Evolutionary conservation across 202 grass and related monocot genomes (phyloP).

Genomic region (Zizania palustris): DNA sequence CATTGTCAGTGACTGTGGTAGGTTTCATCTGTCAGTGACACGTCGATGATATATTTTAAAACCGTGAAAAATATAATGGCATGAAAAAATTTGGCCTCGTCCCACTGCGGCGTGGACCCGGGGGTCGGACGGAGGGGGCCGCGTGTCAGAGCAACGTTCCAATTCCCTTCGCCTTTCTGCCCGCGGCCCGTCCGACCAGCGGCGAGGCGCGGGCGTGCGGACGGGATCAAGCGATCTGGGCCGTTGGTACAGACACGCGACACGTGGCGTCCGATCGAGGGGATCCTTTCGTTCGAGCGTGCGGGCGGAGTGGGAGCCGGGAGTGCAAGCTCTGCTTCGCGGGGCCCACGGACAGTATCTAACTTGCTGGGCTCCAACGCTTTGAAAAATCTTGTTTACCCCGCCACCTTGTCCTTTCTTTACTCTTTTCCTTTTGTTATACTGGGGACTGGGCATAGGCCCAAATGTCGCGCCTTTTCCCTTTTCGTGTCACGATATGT

Average conservation of each 20-base stretch:
- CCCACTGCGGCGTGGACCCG: constrained; percentile 19
- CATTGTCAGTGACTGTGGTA: too few species aligned
- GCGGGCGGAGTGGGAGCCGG: background rate
- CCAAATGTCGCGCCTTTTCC: background rate
- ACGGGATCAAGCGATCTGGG: constrained; percentile 39
- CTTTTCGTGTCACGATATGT: background rate
- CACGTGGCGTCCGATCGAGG: constrained; percentile 19
- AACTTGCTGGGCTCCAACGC: background rate
- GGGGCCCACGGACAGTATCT: constrained; percentile 5
- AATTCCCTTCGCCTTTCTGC: background rate
- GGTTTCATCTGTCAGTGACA: too few species aligned
- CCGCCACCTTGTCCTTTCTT: background rate
- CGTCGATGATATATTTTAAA: too few species aligned
- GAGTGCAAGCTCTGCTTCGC: constrained; percentile 2
- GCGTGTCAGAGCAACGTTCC: constrained; percentile 28
- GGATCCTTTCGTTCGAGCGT: too few species aligned
- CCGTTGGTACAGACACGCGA: background rate
- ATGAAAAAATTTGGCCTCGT: too few species aligned
- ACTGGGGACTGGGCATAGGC: background rate
- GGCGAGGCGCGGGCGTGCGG: constrained; percentile 16
- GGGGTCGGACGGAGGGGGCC: background rate
- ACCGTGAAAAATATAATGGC: too few species aligned
- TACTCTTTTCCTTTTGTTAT: background rate
- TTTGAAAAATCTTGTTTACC: background rate
- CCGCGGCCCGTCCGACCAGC: too few species aligned